phyloP scores from a whole-genome alignment of 495 filamentous ascomycete genomes.

The Cercophora scortea region DNA sequence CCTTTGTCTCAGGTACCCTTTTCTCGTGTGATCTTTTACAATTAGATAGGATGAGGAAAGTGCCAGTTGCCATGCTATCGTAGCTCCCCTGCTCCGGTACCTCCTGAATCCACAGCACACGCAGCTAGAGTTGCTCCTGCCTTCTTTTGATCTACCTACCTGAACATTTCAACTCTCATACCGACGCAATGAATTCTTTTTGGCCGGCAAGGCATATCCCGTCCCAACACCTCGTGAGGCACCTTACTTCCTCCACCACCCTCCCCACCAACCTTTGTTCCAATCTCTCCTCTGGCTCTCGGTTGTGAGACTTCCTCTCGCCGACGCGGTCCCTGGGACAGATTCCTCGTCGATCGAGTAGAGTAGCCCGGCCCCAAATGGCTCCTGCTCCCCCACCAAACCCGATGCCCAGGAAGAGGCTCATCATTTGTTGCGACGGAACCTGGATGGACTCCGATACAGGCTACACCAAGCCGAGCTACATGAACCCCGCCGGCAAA shows the following conservation, averaged over 20 bases:
- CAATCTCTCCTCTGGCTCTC: background rate
- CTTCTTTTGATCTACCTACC: background rate
- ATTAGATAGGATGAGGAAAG: no score
- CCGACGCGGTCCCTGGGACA: background rate
- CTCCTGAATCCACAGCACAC: background rate
- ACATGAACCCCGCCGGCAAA: slow-evolving; percentile 18
- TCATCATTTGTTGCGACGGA: slow-evolving; percentile 44
- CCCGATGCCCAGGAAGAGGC: slow-evolving; percentile 17
- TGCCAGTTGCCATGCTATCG: no score
- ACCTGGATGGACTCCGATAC: slow-evolving; percentile 41
- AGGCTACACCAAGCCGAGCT: slow-evolving; percentile 23
- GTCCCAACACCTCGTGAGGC: no score
- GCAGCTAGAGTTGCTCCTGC: background rate
- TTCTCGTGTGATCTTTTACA: no score
- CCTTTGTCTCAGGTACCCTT: no score
- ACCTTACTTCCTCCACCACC: no score
- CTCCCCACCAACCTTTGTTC: no score
- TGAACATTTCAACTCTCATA: background rate
- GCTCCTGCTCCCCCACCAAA: background rate
- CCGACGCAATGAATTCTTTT: background rate
- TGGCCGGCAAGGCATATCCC: no score
- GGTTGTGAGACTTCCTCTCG: background rate
- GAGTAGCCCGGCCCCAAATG: background rate
- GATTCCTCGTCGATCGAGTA: background rate
- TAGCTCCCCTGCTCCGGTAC: background rate